Evolutionary conservation across 169 alveolate species (phyloP).

Genomic region (Babesia sp.): DNA sequence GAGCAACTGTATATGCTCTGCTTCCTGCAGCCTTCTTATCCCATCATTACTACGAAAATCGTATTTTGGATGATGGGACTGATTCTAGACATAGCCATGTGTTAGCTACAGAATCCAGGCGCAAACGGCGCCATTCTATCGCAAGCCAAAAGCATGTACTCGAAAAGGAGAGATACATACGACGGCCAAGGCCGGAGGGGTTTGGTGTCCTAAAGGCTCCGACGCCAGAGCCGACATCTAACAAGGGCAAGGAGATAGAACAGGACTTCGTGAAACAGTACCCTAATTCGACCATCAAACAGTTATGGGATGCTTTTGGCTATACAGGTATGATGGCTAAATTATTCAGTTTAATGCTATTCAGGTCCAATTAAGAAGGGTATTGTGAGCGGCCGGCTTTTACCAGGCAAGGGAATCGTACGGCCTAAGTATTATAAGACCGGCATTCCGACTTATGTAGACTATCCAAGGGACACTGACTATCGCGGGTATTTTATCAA

Average conservation of each 20-base stretch:
- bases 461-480: slow-evolving; percentile 34
- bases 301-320: slow-evolving; percentile 41
- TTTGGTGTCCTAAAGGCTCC: slow-evolving; percentile 12
- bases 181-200: slow-evolving; percentile 43
- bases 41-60: background rate
- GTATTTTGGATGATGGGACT: background rate
- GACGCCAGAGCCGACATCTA: background rate
- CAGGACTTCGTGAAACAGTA: slow-evolving; percentile 22
- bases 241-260: slow-evolving; percentile 19
- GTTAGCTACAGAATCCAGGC: background rate
- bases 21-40: background rate
- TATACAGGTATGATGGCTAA: slow-evolving; percentile 27
- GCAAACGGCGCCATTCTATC: background rate
- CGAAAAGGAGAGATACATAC: slow-evolving; percentile 50
- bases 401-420: slow-evolving; percentile 57
- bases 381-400: slow-evolving; percentile 62
- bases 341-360: background rate
- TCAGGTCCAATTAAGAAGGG: slow-evolving; percentile 72
- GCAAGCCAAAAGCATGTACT: slow-evolving; percentile 56
- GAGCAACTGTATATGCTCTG: background rate
- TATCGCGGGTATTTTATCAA: background rate
- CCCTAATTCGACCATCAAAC: slow-evolving; percentile 46
- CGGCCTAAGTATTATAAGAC: slow-evolving; percentile 72
- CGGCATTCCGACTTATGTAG: slow-evolving; percentile 70
- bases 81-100: background rate